Evolutionary conservation across 306 rosid genomes (phyloP).

Genomic region (Vigna trinervia): DNA sequence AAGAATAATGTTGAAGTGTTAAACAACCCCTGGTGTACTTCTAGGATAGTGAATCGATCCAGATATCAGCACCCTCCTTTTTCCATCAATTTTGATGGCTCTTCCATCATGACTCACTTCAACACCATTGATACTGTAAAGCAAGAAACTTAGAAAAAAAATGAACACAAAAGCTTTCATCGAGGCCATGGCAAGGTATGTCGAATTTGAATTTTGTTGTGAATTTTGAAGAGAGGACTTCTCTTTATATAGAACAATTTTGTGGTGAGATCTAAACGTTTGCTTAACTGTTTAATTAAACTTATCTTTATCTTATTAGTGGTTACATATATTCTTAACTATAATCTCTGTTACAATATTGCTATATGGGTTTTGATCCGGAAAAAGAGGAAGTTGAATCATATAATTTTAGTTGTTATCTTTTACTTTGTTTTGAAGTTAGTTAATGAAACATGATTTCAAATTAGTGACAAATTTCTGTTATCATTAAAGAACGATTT

Average conservation of each 20-base stretch:
- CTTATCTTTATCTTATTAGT: background rate
- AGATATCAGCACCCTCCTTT: constrained; percentile 47
- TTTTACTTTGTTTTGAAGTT: too few relatives aligned
- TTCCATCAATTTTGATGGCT: constrained; percentile 55
- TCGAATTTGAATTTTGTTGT: too few relatives aligned
- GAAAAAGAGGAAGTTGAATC: too few relatives aligned
- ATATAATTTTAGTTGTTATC: too few relatives aligned
- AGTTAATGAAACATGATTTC: too few relatives aligned
- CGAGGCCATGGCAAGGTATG: background rate
- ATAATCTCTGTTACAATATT: too few relatives aligned
- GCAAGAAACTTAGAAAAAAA: background rate
- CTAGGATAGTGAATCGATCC: constrained; percentile 69
- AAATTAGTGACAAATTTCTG: too few relatives aligned
- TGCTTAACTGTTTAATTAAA: background rate
- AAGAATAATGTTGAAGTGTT: background rate
- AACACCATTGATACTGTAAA: constrained; percentile 3
- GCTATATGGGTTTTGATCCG: too few relatives aligned
- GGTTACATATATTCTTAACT: background rate
- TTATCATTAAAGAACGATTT: too few relatives aligned
- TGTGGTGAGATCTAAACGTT: too few relatives aligned
- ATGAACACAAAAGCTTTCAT: background rate
- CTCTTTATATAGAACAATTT: background rate
- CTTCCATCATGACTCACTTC: constrained; percentile 54
- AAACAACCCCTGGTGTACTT: constrained; percentile 52
- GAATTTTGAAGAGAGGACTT: background rate